These are phyloP conservation scores for Pouteria campechiana DNA, from an alignment of 179 eudicot genomes.

Conservation along the genomic window DNA sequence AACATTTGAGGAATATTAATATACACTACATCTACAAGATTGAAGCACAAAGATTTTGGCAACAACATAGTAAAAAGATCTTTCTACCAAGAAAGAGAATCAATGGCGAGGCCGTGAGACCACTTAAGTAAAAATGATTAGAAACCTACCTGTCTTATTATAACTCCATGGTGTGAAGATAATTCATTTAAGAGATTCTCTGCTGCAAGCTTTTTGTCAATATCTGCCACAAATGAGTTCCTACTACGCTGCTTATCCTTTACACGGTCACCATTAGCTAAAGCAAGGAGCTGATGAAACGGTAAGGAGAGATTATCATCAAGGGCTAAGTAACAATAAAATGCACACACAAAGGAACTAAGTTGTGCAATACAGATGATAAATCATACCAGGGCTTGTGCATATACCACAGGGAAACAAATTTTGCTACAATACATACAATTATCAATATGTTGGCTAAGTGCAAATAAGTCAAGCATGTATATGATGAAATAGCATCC, in stretches of 20 bases:
- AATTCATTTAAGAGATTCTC: conserved; percentile 77
- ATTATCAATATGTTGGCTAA: no score
- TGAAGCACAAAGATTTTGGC: background rate
- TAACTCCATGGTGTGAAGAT: conserved; percentile 63
- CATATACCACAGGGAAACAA: background rate
- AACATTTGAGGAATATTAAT: no score
- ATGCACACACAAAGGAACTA: no score
- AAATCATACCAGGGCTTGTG: no score
- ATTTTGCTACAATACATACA: background rate
- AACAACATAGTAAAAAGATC: background rate
- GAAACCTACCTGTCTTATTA: conserved; percentile 60
- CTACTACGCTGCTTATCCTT: conserved; percentile 98
- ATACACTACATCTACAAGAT: no score
- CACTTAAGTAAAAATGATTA: background rate
- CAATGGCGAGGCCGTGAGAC: no score
- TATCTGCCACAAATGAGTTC: conserved; percentile 94
- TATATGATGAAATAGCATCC: background rate
- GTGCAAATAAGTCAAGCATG: background rate
- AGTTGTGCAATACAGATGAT: no score
- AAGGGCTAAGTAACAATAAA: no score
- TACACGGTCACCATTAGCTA: conserved; percentile 94
- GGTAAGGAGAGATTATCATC: background rate
- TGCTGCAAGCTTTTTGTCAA: conserved; percentile 92
- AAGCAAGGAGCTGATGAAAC: conserved; percentile 63
- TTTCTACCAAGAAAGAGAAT: background rate